Evolutionary conservation across 495 filamentous ascomycete genomes (phyloP).

Genomic region (Talaromyces borbonicus): DNA sequence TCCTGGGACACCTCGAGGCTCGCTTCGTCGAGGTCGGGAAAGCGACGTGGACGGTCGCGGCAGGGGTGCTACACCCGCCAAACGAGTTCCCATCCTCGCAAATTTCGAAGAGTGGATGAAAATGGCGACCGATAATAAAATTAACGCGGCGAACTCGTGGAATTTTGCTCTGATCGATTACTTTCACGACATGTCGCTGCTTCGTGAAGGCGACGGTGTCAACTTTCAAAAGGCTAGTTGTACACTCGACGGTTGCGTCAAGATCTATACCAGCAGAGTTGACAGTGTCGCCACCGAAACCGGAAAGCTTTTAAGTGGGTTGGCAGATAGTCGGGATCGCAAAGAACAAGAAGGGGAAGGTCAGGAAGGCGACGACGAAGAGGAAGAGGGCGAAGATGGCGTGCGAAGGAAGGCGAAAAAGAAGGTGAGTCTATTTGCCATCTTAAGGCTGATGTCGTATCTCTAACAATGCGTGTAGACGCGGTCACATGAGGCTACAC

Average conservation of each 20-base stretch:
- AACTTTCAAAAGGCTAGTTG: conserved; percentile 99
- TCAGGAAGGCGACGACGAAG: conserved; percentile 57
- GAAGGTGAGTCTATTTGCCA: conserved; percentile 46
- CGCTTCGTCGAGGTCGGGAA: conserved; percentile 41
- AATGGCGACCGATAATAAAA: conserved; percentile 99
- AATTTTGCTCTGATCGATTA: conserved; percentile 99
- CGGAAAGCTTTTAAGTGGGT: conserved; percentile 84
- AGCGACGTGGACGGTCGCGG: conserved; percentile 55
- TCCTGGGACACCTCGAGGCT: conserved; percentile 52
- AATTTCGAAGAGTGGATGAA: conserved; percentile 99
- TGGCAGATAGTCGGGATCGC: conserved; percentile 82
- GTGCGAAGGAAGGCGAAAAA: conserved; percentile 64
- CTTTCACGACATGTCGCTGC: conserved; percentile 96
- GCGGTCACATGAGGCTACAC: conserved; percentile 82
- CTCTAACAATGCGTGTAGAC: conserved; percentile 24
- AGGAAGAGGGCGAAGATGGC: conserved; percentile 74
- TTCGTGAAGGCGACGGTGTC: conserved; percentile 93
- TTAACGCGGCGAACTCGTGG: conserved; percentile 98
- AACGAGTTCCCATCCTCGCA: conserved; percentile 87
- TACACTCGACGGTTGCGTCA: conserved; percentile 95
- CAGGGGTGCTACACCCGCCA: conserved; percentile 82
- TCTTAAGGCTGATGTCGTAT: background rate
- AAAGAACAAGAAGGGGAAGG: conserved; percentile 60
- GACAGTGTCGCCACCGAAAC: conserved; percentile 98
- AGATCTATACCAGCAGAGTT: conserved; percentile 97